phyloP scores from a whole-genome alignment of 2,329 filamentous ascomycete genomes.

The Pestalotiopsis sp. region DNA sequence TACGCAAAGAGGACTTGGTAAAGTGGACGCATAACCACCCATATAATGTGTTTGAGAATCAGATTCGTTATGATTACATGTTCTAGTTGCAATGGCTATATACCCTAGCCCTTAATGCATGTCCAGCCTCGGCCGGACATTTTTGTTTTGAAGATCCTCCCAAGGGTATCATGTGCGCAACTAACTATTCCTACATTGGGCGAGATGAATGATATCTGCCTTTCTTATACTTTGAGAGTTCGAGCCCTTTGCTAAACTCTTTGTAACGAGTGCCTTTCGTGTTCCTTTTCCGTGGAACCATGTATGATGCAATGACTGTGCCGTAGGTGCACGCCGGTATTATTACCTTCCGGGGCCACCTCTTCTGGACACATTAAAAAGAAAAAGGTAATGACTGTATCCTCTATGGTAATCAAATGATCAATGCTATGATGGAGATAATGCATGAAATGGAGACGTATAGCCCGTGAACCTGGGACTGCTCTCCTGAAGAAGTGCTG shows the following conservation, averaged over 20 bases:
- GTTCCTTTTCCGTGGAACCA: not conserved
- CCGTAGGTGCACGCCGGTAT: not conserved
- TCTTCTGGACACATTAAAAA: not conserved
- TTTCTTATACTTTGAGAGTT: conserved; percentile 8
- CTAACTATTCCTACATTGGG: conserved; percentile 8
- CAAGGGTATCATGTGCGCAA: conserved; percentile 29
- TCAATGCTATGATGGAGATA: conserved; percentile 22
- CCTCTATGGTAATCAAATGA: conserved; percentile 19
- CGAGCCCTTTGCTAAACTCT: conserved; percentile 10
- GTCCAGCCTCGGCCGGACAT: conserved; percentile 7
- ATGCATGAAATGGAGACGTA: conserved; percentile 22
- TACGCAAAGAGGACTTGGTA: no score
- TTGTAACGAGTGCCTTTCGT: not conserved
- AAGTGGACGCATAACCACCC: no score
- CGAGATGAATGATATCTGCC: conserved; percentile 4
- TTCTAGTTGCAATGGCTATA: conserved; percentile 24
- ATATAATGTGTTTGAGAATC: not conserved
- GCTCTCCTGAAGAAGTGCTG: conserved; percentile 24
- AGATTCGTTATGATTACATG: conserved; percentile 24
- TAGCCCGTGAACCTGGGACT: conserved; percentile 20
- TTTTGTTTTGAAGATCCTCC: conserved; percentile 13
- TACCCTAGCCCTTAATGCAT: conserved; percentile 12
- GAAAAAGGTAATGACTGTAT: conserved; percentile 1
- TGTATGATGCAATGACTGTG: not conserved
- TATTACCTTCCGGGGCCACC: not conserved